Percentiles rank a stretch among this genome's conserved stretches.
Evolutionary conservation across 352 stramenopile species (phyloP).

Genomic region (Aphanomyces astaci): DNA sequence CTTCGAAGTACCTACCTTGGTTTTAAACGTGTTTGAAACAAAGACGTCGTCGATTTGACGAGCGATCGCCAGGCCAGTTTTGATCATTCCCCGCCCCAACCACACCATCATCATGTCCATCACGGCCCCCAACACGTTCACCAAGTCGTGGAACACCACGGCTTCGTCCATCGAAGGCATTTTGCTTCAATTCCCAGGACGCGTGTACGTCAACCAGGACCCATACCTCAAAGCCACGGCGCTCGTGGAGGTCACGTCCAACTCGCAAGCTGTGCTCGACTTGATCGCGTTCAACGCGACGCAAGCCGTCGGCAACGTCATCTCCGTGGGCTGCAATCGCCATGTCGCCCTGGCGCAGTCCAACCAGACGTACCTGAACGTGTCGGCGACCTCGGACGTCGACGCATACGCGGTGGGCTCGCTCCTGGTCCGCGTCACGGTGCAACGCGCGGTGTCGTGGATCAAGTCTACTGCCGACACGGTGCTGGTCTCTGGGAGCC

Average conservation of each 20-base stretch:
- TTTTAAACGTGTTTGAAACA: too few relatives aligned
- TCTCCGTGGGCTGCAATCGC: background rate
- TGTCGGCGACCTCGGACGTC: background rate
- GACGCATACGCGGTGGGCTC: background rate
- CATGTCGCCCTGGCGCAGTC: background rate
- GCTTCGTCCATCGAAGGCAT: background rate
- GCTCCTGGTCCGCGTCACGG: background rate
- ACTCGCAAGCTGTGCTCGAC: slow-evolving; percentile 9
- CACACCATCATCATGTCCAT: background rate
- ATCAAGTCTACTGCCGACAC: background rate
- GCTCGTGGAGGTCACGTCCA: slow-evolving; percentile 1
- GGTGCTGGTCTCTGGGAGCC: background rate
- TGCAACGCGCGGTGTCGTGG: background rate
- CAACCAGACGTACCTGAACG: slow-evolving; percentile 18
- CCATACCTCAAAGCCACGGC: background rate
- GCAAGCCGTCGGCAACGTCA: background rate
- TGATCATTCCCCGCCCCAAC: background rate
- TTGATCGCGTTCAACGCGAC: background rate
- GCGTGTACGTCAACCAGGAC: background rate
- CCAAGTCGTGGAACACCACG: slow-evolving; percentile 3
- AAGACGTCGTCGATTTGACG: background rate
- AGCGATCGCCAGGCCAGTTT: background rate
- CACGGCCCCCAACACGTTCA: background rate
- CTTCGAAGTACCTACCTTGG: too few relatives aligned
- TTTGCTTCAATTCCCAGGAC: background rate